phyloP scores from a whole-genome alignment of 352 stramenopile species.

The Blastocystis sp. region DNA sequence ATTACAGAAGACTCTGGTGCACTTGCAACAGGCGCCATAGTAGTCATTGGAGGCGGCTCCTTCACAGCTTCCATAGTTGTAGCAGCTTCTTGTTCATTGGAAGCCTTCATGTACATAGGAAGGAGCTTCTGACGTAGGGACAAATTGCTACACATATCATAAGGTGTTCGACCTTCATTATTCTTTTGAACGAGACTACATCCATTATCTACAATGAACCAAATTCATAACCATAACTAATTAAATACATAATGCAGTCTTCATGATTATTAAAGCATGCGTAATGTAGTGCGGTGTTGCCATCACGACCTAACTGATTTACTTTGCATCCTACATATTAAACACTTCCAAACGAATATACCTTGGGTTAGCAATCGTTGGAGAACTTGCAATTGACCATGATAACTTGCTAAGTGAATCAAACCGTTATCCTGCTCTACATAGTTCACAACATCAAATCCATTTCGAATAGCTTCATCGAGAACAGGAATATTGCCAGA shows the following conservation, averaged over 20 bases:
- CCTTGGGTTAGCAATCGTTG: conserved; percentile 22
- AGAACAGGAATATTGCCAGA: conserved; percentile 13
- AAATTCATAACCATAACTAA: not conserved
- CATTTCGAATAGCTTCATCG: conserved; percentile 18
- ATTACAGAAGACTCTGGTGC: not conserved
- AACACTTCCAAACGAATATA: not conserved
- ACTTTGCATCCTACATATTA: conserved; percentile 16
- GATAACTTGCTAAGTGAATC: conserved; percentile 53
- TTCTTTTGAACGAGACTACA: conserved; percentile 54
- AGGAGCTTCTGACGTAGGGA: conserved; percentile 37
- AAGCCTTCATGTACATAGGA: conserved; percentile 41
- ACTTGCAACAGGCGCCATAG: not conserved
- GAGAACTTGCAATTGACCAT: conserved; percentile 32
- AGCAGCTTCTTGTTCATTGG: not conserved
- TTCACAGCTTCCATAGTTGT: not conserved
- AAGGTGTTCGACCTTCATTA: conserved; percentile 14
- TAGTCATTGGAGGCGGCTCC: not conserved
- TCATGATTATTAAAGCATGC: conserved; percentile 45
- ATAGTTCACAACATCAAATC: conserved; percentile 64
- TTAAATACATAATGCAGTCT: conserved; percentile 60
- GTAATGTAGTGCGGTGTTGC: conserved; percentile 46
- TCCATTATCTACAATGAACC: conserved; percentile 28
- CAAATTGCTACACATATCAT: conserved; percentile 41
- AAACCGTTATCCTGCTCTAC: conserved; percentile 55
- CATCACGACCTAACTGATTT: conserved; percentile 38